Conservation (phyloP, 139 green algal genomes). For the Yamagishiella unicocca region DNA sequence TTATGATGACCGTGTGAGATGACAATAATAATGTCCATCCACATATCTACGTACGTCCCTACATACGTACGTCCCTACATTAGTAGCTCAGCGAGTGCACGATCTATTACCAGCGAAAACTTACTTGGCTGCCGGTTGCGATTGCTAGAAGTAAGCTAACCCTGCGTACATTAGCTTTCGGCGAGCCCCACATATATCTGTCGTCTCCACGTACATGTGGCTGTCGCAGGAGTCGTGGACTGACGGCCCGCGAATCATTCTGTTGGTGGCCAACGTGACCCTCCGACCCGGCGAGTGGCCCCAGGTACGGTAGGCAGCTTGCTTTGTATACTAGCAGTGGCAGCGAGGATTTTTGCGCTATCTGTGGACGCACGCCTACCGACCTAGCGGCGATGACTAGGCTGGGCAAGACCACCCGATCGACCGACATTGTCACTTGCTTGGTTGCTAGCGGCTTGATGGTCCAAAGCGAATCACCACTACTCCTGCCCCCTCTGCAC, state of each 20-base stretch:
- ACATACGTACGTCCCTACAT: neutral
- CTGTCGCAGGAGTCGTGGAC: constrained; percentile 7
- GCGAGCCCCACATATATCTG: neutral
- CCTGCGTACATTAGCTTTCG: no score
- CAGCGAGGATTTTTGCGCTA: no score
- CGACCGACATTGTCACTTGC: no score
- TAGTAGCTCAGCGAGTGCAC: no score
- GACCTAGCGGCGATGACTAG: no score
- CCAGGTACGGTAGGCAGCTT: neutral
- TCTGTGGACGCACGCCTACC: no score
- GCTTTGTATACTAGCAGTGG: neutral
- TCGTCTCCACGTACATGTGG: neutral
- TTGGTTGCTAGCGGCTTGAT: neutral
- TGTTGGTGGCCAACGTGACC: neutral
- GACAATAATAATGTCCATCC: no score
- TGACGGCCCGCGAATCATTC: neutral
- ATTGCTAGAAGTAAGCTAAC: no score
- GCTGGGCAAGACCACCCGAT: no score
- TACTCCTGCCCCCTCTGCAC: neutral
- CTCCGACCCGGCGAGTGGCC: neutral
- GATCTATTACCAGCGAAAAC: no score
- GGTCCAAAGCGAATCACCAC: neutral
- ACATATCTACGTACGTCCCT: neutral
- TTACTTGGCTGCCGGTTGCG: no score
- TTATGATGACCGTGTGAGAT: no score